Evolutionary conservation across 2,329 filamentous ascomycete species (phyloP).

Genomic region (Geosmithia morbida): DNA sequence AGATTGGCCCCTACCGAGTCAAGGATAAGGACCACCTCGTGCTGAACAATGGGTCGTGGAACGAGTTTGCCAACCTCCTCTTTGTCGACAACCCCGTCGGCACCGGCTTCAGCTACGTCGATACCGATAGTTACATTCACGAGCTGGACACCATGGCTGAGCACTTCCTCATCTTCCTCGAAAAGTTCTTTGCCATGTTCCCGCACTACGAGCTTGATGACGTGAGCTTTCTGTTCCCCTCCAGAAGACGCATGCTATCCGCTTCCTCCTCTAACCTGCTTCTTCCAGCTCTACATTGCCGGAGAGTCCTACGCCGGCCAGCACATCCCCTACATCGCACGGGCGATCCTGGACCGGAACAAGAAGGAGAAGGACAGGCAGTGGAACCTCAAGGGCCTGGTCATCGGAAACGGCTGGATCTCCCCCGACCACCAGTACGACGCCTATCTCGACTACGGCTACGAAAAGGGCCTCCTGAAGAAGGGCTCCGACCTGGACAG

Average conservation of each 20-base stretch:
- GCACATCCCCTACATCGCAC: constrained; percentile 94
- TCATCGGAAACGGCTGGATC: constrained; percentile 98
- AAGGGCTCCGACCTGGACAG: constrained; percentile 49
- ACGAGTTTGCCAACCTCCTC: constrained; percentile 92
- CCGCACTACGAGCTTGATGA: constrained; percentile 87
- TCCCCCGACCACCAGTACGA: constrained; percentile 82
- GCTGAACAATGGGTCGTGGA: constrained; percentile 92
- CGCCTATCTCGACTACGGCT: constrained; percentile 69
- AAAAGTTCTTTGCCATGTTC: constrained; percentile 83
- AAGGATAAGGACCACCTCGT: constrained; percentile 56
- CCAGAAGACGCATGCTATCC: background rate
- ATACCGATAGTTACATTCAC: constrained; percentile 73
- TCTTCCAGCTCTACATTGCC: constrained; percentile 67
- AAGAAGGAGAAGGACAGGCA: constrained; percentile 27
- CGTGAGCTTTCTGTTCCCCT: constrained; percentile 39
- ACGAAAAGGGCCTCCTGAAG: constrained; percentile 58
- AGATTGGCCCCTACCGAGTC: constrained; percentile 84
- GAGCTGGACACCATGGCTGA: constrained; percentile 81
- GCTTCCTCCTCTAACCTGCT: constrained; percentile 6
- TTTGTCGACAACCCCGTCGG: constrained; percentile 97
- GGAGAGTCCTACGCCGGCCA: constrained; percentile 96
- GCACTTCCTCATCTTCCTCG: constrained; percentile 77
- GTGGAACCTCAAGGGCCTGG: constrained; percentile 72
- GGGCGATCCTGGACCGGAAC: constrained; percentile 79
- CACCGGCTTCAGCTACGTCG: constrained; percentile 90